Percentiles rank a stretch among this genome's conserved stretches.
Conservation (phyloP, 2,329 filamentous ascomycete genomes). For the Alternaria atra region DNA sequence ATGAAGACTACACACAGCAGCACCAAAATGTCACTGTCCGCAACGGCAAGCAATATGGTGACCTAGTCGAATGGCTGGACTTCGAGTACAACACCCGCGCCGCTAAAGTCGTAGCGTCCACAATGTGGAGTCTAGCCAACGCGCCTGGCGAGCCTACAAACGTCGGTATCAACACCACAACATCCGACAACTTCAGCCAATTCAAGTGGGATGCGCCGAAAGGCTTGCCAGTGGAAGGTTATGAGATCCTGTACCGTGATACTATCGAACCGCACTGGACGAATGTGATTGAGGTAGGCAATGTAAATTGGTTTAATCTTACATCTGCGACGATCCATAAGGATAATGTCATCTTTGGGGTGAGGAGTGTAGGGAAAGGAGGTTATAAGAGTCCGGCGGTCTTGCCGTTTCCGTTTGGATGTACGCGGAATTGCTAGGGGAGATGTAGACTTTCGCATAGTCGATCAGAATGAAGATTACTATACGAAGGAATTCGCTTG, state of each 20-base stretch:
- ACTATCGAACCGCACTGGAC: slow-evolving; percentile 61
- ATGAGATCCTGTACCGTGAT: slow-evolving; percentile 64
- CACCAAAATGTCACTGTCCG: slow-evolving; percentile 62
- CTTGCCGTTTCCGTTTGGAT: slow-evolving; percentile 49
- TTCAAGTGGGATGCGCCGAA: slow-evolving; percentile 57
- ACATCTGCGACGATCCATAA: slow-evolving; percentile 60
- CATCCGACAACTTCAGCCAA: slow-evolving; percentile 57
- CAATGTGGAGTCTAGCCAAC: slow-evolving; percentile 62
- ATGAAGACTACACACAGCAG: slow-evolving; percentile 65
- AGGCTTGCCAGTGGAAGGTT: slow-evolving; percentile 54
- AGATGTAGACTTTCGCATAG: not conserved
- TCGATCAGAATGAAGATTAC: not conserved
- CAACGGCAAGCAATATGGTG: slow-evolving; percentile 62
- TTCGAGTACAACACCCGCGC: slow-evolving; percentile 63
- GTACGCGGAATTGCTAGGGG: slow-evolving; percentile 25
- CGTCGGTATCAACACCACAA: slow-evolving; percentile 56
- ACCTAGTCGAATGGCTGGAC: slow-evolving; percentile 63
- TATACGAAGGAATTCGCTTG: too few species aligned
- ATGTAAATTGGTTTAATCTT: slow-evolving; percentile 48
- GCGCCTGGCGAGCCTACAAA: slow-evolving; percentile 59
- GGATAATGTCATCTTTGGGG: slow-evolving; percentile 64
- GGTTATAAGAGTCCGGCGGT: slow-evolving; percentile 59
- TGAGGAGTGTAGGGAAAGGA: slow-evolving; percentile 58
- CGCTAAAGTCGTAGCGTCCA: slow-evolving; percentile 61
- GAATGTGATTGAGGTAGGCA: slow-evolving; percentile 57